Evolutionary conservation across 2,329 filamentous ascomycete species (phyloP), one percentile per base, ranked within the genome.

Genomic region (Penicillium occitanis): DNA sequence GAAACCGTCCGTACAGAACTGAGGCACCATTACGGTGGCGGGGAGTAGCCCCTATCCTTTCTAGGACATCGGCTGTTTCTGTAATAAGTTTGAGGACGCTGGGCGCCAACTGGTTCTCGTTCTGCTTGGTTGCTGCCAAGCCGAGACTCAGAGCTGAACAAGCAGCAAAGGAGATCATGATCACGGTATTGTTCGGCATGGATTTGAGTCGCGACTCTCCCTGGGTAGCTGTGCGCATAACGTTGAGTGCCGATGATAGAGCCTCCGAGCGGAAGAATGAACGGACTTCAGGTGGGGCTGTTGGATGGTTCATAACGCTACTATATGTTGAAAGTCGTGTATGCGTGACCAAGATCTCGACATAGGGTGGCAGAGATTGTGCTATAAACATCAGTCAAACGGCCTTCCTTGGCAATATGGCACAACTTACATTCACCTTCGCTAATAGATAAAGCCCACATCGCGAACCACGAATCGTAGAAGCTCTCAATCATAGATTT

Each of bases 171-270:
- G 89, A 90, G 13, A 92, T 90, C 90, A 92, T 92, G 69, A 91
- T 90, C 64, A 89, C 86, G 0, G 90, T 91, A 70, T 92, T 92
- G 75, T 92, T 92, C 0, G 90, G 90, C 89, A 92, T 92, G 0
- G 89, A 91, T 64, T 87, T 87, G 0, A 92, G 82, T 68, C 89
- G 85, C 0, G 83, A 80, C 72, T 92, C 90, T 40, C 89, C 89
- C 74, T 91, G 89, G 5, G 91, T 90, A 0, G 89, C 89, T 1
- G 88, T 88, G 25, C 90, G 86, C 82, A 92, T 86, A 4, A 92
- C 90, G 66, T 91, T 91, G n/a, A 92, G 77, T 0, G 90, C 88
- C 0, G 89, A 90, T 0, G 89, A 90, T 0, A 92, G 82, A 1
- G 89, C 88, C 0, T 89, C 90, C 0, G 88, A 87, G 48, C 89